A percentile compares a stretch with the other conserved stretches of the same genome.
Conservation (phyloP, 208 protist genomes). For the Naegleria lovaniensis region DNA sequence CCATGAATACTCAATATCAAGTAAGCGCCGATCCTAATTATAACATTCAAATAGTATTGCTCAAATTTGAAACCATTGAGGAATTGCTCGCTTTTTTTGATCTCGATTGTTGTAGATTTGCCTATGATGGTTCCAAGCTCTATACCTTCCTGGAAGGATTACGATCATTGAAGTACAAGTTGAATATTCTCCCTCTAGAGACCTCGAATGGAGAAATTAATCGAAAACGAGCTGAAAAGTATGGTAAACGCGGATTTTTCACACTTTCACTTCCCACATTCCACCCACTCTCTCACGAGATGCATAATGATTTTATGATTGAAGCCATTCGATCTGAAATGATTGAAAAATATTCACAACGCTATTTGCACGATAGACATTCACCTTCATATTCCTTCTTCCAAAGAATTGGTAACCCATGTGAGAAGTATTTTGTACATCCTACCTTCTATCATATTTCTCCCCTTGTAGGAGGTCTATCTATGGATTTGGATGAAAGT, state of each 20-base stretch:
- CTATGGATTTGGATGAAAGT: background rate
- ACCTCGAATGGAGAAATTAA: background rate
- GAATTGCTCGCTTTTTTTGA: background rate
- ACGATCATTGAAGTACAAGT: background rate
- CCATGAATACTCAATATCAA: background rate
- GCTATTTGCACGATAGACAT: background rate
- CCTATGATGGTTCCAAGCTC: background rate
- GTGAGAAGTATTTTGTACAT: no score
- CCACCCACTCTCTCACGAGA: background rate
- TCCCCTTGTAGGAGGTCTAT: background rate
- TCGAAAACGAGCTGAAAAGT: background rate
- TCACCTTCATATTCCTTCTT: background rate
- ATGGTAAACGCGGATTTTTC: background rate
- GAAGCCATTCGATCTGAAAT: background rate
- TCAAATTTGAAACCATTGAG: background rate
- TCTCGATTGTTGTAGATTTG: slow-evolving; percentile 8
- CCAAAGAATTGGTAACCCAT: no score
- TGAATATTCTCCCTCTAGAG: background rate
- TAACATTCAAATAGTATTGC: background rate
- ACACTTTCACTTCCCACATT: background rate
- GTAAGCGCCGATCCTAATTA: background rate
- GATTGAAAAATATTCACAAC: background rate
- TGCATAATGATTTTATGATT: background rate
- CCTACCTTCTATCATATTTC: no score
- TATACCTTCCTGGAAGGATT: background rate